Conservation (phyloP, 2,329 filamentous ascomycete genomes). For the Apiospora phragmitis region DNA sequence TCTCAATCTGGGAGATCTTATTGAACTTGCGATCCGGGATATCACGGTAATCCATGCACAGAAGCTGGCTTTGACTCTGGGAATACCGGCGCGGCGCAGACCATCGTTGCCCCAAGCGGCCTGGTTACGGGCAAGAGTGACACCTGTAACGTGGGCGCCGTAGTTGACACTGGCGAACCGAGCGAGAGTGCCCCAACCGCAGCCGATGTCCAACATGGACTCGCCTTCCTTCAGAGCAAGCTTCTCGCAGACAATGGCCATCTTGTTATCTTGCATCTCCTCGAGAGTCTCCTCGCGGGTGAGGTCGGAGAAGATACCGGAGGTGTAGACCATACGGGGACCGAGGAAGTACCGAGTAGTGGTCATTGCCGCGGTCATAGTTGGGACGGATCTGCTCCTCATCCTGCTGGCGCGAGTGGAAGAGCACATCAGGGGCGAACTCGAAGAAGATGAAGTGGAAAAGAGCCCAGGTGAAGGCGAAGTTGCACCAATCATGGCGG, state of each 20-base stretch:
- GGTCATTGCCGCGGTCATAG: constrained; percentile 94
- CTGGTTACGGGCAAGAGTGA: constrained; percentile 91
- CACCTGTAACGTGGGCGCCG: constrained; percentile 77
- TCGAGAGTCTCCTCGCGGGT: constrained; percentile 84
- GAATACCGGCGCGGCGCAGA: constrained; percentile 74
- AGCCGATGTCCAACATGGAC: constrained; percentile 86
- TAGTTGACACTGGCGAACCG: constrained; percentile 89
- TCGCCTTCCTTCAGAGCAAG: constrained; percentile 79
- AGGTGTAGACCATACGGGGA: constrained; percentile 96
- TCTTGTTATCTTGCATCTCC: constrained; percentile 94
- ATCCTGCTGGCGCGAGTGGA: constrained; percentile 90
- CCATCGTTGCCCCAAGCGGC: constrained; percentile 91
- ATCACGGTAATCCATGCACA: constrained; percentile 95
- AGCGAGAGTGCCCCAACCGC: constrained; percentile 91
- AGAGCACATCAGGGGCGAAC: constrained; percentile 86
- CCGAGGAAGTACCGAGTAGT: constrained; percentile 95
- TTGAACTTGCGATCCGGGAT: constrained; percentile 73
- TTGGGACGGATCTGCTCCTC: constrained; percentile 95
- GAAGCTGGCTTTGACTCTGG: constrained; percentile 81
- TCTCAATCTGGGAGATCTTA: constrained; percentile 94
- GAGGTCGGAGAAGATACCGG: constrained; percentile 83
- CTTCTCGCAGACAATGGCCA: constrained; percentile 91
- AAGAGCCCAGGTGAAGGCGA: constrained; percentile 82
- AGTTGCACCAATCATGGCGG: constrained; percentile 95
- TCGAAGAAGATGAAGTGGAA: constrained; percentile 87